Evolutionary conservation across 768 basidiomycete species (phyloP).

Genomic region (Pisolithus tinctorius): DNA sequence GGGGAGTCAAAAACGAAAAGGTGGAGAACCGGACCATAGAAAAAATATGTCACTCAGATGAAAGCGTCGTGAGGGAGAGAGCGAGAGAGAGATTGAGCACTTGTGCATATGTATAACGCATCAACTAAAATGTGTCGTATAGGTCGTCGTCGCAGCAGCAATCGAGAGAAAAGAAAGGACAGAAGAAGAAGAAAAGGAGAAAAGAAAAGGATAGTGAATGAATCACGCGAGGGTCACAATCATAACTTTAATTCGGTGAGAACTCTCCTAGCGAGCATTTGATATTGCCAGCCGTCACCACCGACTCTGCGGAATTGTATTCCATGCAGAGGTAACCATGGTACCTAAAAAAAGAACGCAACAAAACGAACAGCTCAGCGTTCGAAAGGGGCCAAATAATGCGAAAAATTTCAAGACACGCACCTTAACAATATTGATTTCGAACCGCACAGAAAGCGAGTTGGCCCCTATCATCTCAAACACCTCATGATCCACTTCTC

Average conservation of each 20-base stretch:
- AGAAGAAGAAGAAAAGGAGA: not conserved
- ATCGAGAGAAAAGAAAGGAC: constrained; percentile 4
- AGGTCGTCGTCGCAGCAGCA: not conserved
- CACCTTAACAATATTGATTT: constrained; percentile 96
- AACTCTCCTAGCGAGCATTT: constrained; percentile 86
- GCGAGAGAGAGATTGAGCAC: no score
- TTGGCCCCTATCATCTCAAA: constrained; percentile 73
- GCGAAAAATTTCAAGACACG: constrained; percentile 14
- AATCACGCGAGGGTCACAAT: constrained; percentile 10
- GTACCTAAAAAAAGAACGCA: constrained; percentile 51
- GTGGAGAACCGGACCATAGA: not conserved
- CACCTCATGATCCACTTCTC: constrained; percentile 58
- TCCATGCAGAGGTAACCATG: constrained; percentile 88
- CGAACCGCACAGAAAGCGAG: constrained; percentile 86
- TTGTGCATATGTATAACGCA: no score
- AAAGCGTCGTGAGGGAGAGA: not conserved
- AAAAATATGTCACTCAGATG: constrained; percentile 1
- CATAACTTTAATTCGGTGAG: constrained; percentile 84
- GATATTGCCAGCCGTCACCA: constrained; percentile 96
- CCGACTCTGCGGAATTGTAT: constrained; percentile 89
- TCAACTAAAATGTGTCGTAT: not conserved
- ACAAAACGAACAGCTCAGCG: not conserved
- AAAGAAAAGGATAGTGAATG: not conserved
- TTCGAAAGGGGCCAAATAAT: not conserved
- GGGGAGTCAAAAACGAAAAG: not conserved